phyloP scores from a whole-genome alignment of 768 basidiomycete genomes.

The Mycena rebaudengoi region DNA sequence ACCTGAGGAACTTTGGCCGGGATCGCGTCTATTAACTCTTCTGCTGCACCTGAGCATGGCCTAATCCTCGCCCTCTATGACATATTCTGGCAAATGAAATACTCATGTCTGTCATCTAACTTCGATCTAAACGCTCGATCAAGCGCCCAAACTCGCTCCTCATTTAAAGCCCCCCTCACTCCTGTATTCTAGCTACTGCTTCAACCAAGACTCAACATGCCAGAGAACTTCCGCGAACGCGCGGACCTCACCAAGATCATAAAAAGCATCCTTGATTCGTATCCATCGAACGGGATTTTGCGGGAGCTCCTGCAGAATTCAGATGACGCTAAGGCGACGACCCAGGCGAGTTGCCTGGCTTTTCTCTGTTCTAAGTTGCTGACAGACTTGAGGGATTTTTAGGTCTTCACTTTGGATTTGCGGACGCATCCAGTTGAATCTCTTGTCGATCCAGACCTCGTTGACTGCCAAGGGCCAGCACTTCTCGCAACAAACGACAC shows the following conservation, averaged over 20 bases:
- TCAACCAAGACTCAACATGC: not conserved
- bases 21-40: not conserved
- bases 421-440: constrained; percentile 27
- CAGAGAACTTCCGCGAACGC: constrained; percentile 22
- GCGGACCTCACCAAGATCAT: constrained; percentile 29
- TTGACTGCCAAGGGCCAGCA: constrained; percentile 37
- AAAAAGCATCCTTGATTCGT: constrained; percentile 31
- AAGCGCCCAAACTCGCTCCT: not conserved
- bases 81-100: constrained; percentile 19
- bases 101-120: constrained; percentile 3
- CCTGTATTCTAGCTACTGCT: not conserved
- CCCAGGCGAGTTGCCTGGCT: constrained; percentile 22
- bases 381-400: not conserved
- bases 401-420: constrained; percentile 40
- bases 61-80: not conserved
- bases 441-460: constrained; percentile 29
- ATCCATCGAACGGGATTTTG: constrained; percentile 35
- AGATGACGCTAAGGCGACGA: constrained; percentile 35
- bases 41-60: too few relatives aligned
- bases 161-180: not conserved
- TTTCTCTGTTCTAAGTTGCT: not conserved
- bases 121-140: constrained; percentile 5
- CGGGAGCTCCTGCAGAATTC: constrained; percentile 40
- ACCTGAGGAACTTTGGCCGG: too few relatives aligned
- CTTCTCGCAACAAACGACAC: constrained; percentile 39